These are phyloP conservation scores for Sarocladium brachiariae DNA, from an alignment of 2,329 filamentous ascomycete species.

Conservation along the genomic window DNA sequence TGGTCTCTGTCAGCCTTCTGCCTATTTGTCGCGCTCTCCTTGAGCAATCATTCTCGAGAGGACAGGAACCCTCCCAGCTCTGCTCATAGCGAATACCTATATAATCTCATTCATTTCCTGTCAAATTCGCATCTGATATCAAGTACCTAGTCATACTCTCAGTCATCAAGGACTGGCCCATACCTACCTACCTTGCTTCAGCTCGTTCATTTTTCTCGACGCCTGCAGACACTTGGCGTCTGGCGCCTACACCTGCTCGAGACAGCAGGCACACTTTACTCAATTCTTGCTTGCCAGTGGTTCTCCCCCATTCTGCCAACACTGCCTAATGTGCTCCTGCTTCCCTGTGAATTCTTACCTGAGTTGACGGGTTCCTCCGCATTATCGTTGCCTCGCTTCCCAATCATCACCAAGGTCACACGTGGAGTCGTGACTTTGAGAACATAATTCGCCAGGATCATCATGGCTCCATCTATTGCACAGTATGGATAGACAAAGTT, in stretches of 20 bases:
- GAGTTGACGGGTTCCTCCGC: too few relatives aligned
- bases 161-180: too few relatives aligned
- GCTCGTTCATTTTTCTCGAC: background rate
- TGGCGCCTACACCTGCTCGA: background rate
- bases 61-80: background rate
- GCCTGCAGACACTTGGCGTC: background rate
- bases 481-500: background rate
- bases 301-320: background rate
- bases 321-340: background rate
- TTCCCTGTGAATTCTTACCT: background rate
- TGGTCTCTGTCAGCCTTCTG: too few relatives aligned
- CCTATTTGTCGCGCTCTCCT: too few relatives aligned
- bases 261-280: background rate
- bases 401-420: too few relatives aligned
- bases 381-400: too few relatives aligned
- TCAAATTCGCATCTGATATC: too few relatives aligned
- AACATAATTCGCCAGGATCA: background rate
- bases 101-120: too few relatives aligned
- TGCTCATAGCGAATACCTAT: too few relatives aligned
- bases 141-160: too few relatives aligned
- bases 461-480: background rate
- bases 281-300: background rate
- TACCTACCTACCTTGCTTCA: background rate
- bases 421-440: too few relatives aligned
- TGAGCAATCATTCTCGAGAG: too few relatives aligned